These are phyloP conservation scores for Naganishia albida DNA, from an alignment of 1,284 basidiomycete genomes.

Conservation along the genomic window DNA sequence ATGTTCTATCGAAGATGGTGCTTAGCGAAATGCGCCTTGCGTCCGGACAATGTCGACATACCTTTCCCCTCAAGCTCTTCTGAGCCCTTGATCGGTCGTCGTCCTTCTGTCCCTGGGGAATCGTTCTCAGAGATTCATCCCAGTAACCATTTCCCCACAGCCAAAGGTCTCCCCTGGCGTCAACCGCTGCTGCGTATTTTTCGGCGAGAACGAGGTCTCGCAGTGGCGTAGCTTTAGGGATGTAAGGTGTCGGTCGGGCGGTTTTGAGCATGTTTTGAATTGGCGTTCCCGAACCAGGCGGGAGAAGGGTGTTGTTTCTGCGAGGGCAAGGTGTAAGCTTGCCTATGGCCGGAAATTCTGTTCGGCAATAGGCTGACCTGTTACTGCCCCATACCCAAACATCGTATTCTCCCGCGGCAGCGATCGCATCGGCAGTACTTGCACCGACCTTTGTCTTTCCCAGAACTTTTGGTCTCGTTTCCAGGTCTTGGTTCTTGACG, in stretches of 20 bases:
- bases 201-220: constrained; percentile 74
- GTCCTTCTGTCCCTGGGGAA: no score
- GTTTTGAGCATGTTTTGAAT: constrained; percentile 36
- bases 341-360: background rate
- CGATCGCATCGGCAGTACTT: constrained; percentile 5
- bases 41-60: constrained; percentile 47
- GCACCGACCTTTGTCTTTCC: constrained; percentile 4
- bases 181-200: constrained; percentile 77
- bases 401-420: constrained; percentile 10
- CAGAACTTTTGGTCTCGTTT: background rate
- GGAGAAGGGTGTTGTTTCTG: constrained; percentile 40
- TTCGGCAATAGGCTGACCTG: constrained; percentile 1
- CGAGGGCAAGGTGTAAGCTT: background rate
- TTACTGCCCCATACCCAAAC: constrained; percentile 30
- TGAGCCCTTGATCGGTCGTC: constrained; percentile 50
- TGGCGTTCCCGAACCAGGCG: constrained; percentile 19
- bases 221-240: constrained; percentile 58
- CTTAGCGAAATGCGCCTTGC: background rate
- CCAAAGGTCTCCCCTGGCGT: constrained; percentile 81
- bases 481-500: background rate
- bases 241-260: constrained; percentile 43
- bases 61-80: constrained; percentile 66
- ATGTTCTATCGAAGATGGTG: constrained; percentile 62
- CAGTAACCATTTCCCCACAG: constrained; percentile 69
- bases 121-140: constrained; percentile 1